These are phyloP conservation scores for Narthecium ossifragum DNA, from an alignment of 106 monocot genomes.

Conservation along the genomic window DNA sequence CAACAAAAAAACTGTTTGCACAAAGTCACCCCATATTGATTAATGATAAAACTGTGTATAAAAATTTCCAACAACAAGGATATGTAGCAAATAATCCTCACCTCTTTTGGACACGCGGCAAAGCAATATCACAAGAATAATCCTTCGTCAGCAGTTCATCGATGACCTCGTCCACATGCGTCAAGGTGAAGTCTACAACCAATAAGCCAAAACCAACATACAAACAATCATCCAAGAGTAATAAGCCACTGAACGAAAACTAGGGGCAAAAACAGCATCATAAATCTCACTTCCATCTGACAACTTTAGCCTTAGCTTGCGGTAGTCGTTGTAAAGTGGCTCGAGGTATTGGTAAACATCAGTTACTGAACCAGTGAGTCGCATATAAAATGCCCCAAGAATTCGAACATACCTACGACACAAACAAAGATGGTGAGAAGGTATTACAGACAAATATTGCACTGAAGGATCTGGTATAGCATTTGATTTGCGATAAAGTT, in stretches of 20 bases:
- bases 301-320: conserved; percentile 61
- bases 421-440: too few species aligned
- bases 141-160: conserved; percentile 83
- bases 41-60: too few species aligned
- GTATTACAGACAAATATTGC: too few species aligned
- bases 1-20: too few species aligned
- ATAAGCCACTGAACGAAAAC: too few species aligned
- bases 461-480: too few species aligned
- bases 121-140: conserved; percentile 85
- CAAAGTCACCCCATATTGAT: too few species aligned
- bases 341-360: conserved; percentile 95
- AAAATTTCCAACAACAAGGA: too few species aligned
- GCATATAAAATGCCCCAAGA: conserved; percentile 83
- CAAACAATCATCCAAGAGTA: not conserved
- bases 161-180: conserved; percentile 88
- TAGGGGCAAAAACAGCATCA: not conserved
- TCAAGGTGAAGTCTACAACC: conserved; percentile 51
- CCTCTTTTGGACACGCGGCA: conserved; percentile 87
- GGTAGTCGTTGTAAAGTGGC: conserved; percentile 90
- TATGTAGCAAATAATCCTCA: too few species aligned
- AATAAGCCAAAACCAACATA: not conserved
- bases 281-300: conserved; percentile 59
- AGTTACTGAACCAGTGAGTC: conserved; percentile 68
- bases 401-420: conserved; percentile 67
- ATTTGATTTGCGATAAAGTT: too few species aligned